These are phyloP conservation scores for Podaxis carcinomalis DNA, from an alignment of 768 basidiomycete species.

Conservation along the genomic window DNA sequence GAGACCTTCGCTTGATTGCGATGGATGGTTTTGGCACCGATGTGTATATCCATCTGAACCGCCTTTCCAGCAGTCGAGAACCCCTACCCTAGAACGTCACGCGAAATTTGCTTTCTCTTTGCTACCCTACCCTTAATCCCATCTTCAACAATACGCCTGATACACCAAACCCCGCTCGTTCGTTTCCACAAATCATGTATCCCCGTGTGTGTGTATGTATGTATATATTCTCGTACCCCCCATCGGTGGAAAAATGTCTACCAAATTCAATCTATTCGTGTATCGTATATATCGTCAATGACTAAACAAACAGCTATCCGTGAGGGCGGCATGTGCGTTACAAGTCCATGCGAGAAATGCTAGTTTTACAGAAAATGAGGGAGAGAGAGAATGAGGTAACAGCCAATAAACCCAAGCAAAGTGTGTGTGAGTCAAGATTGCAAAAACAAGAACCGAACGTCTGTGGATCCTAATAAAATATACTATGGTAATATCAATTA, in stretches of 20 bases:
- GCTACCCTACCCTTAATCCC: background rate
- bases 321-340: conserved; percentile 3
- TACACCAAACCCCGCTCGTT: background rate
- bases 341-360: conserved; percentile 1
- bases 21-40: conserved; percentile 99
- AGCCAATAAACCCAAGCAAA: conserved; percentile 6
- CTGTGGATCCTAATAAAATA: background rate
- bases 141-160: background rate
- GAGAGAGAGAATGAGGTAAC: background rate
- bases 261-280: background rate
- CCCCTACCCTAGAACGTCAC: conserved; percentile 49
- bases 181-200: background rate
- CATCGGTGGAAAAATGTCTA: background rate
- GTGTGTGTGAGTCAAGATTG: background rate
- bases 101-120: background rate
- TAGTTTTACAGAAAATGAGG: conserved; percentile 2
- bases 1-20: conserved; percentile 87
- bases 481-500: background rate
- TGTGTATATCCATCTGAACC: conserved; percentile 89
- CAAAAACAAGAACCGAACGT: background rate
- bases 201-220: too few species aligned
- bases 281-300: background rate
- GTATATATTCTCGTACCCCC: too few species aligned
- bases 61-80: conserved; percentile 77
- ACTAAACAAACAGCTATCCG: background rate